Evolutionary conservation across 2,329 filamentous ascomycete species (phyloP).

Genomic region (Colletotrichum liriopes): DNA sequence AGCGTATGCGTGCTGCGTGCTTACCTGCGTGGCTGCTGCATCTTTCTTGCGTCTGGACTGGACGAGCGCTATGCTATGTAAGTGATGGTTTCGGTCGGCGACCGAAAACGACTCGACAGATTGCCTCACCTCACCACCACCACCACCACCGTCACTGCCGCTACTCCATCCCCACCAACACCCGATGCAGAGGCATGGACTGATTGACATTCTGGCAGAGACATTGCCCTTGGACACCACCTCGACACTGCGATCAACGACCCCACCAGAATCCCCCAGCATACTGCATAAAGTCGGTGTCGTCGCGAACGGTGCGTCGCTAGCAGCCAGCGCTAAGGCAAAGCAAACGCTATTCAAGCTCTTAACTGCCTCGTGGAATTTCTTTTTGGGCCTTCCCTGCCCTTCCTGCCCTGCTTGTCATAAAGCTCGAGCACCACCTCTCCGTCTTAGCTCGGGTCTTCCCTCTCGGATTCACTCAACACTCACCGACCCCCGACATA

Average conservation of each 20-base stretch:
- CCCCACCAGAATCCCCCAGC: slow-evolving; percentile 1
- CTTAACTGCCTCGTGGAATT: slow-evolving; percentile 4
- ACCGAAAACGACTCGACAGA: slow-evolving; percentile 36
- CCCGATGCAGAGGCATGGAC: not conserved
- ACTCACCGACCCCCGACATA: slow-evolving; percentile 25
- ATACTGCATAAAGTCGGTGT: slow-evolving; percentile 38
- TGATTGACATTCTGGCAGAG: slow-evolving; percentile 16
- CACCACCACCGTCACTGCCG: not conserved
- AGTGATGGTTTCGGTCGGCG: slow-evolving; percentile 39
- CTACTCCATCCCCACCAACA: not conserved
- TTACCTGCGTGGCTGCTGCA: not conserved
- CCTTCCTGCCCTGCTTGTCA: slow-evolving; percentile 36
- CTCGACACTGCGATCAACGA: slow-evolving; percentile 11
- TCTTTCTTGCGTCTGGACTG: slow-evolving; percentile 15
- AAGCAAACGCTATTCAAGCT: slow-evolving; percentile 30
- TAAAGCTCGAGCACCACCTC: slow-evolving; percentile 42
- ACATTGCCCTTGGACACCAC: slow-evolving; percentile 8
- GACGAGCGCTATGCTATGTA: slow-evolving; percentile 3
- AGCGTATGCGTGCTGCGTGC: slow-evolving; percentile 3
- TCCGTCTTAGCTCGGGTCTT: slow-evolving; percentile 14
- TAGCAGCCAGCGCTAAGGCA: slow-evolving; percentile 37
- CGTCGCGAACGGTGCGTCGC: slow-evolving; percentile 41
- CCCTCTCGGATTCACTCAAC: slow-evolving; percentile 18
- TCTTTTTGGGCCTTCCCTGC: slow-evolving; percentile 10
- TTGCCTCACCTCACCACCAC: not conserved